Evolutionary conservation across 2,329 filamentous ascomycete species (phyloP).

Genomic region (Fusarium sp.): DNA sequence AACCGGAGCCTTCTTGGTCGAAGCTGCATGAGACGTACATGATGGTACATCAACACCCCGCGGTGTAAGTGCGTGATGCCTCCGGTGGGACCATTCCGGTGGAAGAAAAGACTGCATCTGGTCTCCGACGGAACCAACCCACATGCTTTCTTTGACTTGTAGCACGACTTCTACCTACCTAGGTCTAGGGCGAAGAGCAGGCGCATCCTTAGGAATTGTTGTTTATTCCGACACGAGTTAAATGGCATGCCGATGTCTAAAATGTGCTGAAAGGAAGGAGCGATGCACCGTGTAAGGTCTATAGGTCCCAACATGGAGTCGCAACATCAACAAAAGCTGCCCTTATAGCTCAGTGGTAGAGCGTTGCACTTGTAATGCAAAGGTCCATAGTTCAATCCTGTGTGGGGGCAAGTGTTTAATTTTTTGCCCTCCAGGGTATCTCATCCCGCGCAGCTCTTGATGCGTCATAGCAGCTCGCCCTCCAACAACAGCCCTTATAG

Average conservation of each 20-base stretch:
- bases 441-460: neutral
- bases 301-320: neutral
- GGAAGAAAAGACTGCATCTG: neutral
- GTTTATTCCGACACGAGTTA: neutral
- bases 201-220: neutral
- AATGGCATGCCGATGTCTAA: neutral
- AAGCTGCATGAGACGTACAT: neutral
- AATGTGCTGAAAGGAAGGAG: neutral
- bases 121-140: neutral
- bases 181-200: neutral
- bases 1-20: neutral
- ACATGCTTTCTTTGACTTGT: neutral
- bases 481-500: constrained; percentile 10
- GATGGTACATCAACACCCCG: neutral
- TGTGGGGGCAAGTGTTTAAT: constrained; percentile 33
- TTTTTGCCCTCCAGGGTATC: neutral
- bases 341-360: constrained; percentile 41
- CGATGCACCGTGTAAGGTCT: accelerated
- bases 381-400: constrained; percentile 42
- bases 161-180: too few species aligned
- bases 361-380: constrained; percentile 42
- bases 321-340: constrained; percentile 2
- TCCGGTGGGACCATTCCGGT: constrained; percentile 1
- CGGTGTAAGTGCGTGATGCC: neutral
- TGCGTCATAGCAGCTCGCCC: neutral